phyloP scores from a whole-genome alignment of 305 asterid genomes.

The Solanum hybrid region DNA sequence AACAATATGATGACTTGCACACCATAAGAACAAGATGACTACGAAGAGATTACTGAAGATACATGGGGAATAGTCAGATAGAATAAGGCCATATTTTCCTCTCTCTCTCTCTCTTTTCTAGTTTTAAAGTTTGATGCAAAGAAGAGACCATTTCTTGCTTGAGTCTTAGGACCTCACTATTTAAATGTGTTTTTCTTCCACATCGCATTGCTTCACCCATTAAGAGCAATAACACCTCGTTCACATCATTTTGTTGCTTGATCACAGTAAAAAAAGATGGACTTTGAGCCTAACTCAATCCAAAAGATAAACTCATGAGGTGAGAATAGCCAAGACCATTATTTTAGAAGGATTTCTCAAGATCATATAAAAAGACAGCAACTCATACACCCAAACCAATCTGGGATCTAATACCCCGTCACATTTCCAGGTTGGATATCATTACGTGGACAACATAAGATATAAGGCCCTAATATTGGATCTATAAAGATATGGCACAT shows the following conservation, averaged over 20 bases:
- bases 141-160: not conserved
- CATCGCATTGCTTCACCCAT: not conserved
- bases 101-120: not conserved
- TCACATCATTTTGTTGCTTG: not conserved
- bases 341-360: not conserved
- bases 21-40: not conserved
- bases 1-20: not conserved
- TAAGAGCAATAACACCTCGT: not conserved
- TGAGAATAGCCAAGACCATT: not conserved
- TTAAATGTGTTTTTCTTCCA: not conserved
- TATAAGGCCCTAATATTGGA: not conserved
- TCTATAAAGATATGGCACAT: not conserved
- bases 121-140: not conserved
- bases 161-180: not conserved
- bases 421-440: not conserved
- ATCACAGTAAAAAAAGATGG: not conserved
- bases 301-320: not conserved
- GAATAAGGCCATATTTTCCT: not conserved
- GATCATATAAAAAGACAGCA: not conserved
- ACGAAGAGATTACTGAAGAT: not conserved
- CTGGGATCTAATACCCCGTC: not conserved
- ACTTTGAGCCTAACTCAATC: not conserved
- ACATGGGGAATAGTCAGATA: not conserved
- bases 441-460: not conserved
- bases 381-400: not conserved